Evolutionary conservation across 306 rosid species (phyloP), one percentile per base, ranked within the genome.

Genomic region (Prunus fruticosa): DNA sequence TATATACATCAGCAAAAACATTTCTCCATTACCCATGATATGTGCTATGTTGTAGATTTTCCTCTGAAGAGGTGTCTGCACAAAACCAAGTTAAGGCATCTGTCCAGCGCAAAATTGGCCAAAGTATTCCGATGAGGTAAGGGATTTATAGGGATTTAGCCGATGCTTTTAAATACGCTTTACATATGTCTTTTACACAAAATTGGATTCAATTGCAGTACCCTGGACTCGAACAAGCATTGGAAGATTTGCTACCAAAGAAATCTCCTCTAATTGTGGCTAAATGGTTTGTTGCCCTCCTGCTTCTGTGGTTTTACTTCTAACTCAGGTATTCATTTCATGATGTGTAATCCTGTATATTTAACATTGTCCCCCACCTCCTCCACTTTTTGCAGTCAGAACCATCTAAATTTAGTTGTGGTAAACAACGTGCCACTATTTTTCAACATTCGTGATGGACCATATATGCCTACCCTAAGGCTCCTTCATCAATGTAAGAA

Each of bases 41-140:
- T 74, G 23, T 72, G 7, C 69, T 74, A 47, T 60, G 28, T 14
- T 77, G 62, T 82, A 95, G 97, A 75, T 95, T 95, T 84, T 92
- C 97, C 23, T 61, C 89, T 43, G 98, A 95, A 79, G 97, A 95
- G 8, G 97, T 95, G 18, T 95, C 98, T 77, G 98, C 93, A 71
- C 98, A 95, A 85, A 95, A 95, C 78, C 98, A 95, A 91, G 98
- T 92, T 72, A 95, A 95, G 87, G 98, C 98, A 8, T 95, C 97
- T 28, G 97, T 95, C 60, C 97, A 95, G 73, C 87, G 98, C 52
- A 95, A 78, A 86, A 95, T 95, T 74, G 85, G 92, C 23, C 98
- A 95, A 82, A 95, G 98, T 72, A 95, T 95, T 81, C 98, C 1
- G 98, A 95, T 62, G 98, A 95, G 96, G 98, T 95, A 83, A 85